These are phyloP conservation scores for Peronospora farinosa DNA, from an alignment of 352 stramenopile species.

Conservation along the genomic window DNA sequence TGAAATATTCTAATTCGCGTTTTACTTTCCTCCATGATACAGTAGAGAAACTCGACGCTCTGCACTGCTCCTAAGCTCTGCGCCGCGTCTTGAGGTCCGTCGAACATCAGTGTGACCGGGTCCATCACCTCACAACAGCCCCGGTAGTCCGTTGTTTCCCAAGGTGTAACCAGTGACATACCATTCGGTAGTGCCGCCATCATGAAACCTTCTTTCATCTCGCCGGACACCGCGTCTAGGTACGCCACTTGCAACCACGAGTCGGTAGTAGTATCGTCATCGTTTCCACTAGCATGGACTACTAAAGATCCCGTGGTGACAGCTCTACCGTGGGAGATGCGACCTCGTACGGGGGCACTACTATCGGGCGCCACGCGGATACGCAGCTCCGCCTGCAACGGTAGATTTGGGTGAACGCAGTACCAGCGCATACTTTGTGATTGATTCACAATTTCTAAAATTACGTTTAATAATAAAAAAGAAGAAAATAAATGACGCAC, in stretches of 20 bases:
- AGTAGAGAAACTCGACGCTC: slow-evolving; percentile 38
- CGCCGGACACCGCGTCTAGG: slow-evolving; percentile 23
- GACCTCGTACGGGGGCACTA: slow-evolving; percentile 31
- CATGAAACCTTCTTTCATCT: slow-evolving; percentile 39
- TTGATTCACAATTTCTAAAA: not conserved
- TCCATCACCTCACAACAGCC: slow-evolving; percentile 41
- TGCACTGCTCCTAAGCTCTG: slow-evolving; percentile 30
- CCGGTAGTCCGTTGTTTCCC: slow-evolving; percentile 41
- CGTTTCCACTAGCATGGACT: slow-evolving; percentile 29
- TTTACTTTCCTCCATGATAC: slow-evolving; percentile 30
- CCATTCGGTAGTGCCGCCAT: slow-evolving; percentile 47
- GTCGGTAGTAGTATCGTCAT: slow-evolving; percentile 9
- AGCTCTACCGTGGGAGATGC: slow-evolving; percentile 46
- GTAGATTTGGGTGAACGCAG: slow-evolving; percentile 52
- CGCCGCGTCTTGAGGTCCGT: slow-evolving; percentile 26
- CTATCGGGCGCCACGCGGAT: slow-evolving; percentile 51
- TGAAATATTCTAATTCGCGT: slow-evolving; percentile 36
- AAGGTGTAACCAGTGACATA: slow-evolving; percentile 39
- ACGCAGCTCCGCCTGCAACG: slow-evolving; percentile 51
- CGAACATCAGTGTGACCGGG: slow-evolving; percentile 32
- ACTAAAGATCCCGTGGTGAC: slow-evolving; percentile 31
- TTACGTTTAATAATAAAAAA: too few relatives aligned
- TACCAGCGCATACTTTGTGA: slow-evolving; percentile 56
- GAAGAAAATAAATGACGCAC: too few relatives aligned
- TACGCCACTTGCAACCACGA: slow-evolving; percentile 55